A percentile compares a stretch with the other conserved stretches of the same genome.
These are phyloP conservation scores for Aspergillus nanangensis DNA, from an alignment of 495 filamentous ascomycete genomes.

Conservation along the genomic window DNA sequence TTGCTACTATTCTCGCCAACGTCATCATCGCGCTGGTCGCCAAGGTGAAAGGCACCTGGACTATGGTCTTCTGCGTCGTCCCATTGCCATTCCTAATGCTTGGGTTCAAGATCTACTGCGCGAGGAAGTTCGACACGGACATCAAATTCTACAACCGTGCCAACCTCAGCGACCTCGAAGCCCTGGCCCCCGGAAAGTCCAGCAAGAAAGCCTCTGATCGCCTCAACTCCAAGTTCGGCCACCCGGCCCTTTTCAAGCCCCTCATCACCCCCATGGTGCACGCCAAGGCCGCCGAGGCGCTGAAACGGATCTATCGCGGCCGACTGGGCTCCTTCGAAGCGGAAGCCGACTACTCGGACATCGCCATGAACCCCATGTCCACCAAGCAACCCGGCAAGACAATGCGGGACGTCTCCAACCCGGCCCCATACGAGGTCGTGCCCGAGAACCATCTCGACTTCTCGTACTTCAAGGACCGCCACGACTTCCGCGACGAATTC, in stretches of 20 bases:
- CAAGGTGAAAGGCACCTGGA: conserved; percentile 53
- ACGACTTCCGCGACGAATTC: conserved; percentile 83
- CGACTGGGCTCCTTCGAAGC: conserved; percentile 61
- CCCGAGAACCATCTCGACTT: conserved; percentile 90
- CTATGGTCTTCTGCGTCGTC: conserved; percentile 60
- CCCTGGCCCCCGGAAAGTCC: conserved; percentile 37
- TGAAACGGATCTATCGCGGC: conserved; percentile 77
- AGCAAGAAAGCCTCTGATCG: conserved; percentile 60
- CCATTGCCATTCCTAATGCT: conserved; percentile 80
- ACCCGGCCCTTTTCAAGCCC: conserved; percentile 84
- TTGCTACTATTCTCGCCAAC: conserved; percentile 76
- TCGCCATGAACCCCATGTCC: conserved; percentile 78
- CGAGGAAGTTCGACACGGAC: conserved; percentile 66
- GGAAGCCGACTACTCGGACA: conserved; percentile 66
- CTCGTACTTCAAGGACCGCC: conserved; percentile 80
- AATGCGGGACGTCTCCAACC: conserved; percentile 23
- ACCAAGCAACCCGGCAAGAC: conserved; percentile 66
- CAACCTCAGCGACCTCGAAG: conserved; percentile 53
- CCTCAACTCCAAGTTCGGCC: conserved; percentile 77
- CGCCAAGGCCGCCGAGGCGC: conserved; percentile 75
- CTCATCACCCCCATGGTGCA: conserved; percentile 96
- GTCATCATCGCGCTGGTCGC: conserved; percentile 70
- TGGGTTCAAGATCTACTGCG: conserved; percentile 84
- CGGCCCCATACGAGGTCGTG: conserved; percentile 77
- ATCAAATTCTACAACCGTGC: conserved; percentile 71